Conservation (phyloP, 345 rosid species). For the Salix suchowensis region DNA sequence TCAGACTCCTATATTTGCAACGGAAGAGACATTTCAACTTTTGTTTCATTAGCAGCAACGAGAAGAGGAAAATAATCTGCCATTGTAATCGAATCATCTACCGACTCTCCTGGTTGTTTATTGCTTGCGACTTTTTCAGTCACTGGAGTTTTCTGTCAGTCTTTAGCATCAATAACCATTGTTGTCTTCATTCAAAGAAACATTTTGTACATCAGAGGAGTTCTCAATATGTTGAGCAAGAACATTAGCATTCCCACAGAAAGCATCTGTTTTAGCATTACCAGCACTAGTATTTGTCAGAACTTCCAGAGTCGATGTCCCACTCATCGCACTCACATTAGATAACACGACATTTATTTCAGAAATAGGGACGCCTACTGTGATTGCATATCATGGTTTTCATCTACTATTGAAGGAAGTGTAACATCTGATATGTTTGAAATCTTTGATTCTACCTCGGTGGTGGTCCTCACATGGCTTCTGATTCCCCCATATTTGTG, state of each 20-base stretch:
- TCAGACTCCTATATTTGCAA: conserved; percentile 12
- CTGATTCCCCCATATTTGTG: conserved; percentile 20
- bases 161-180: conserved; percentile 14
- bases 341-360: conserved; percentile 22
- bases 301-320: conserved; percentile 15
- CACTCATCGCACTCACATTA: conserved; percentile 20
- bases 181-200: conserved; percentile 3
- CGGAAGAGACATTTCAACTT: conserved; percentile 12
- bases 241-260: conserved; percentile 6
- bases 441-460: conserved; percentile 17
- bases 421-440: neutral
- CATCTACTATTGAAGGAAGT: conserved; percentile 1
- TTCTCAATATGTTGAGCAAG: conserved; percentile 18
- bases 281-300: conserved; percentile 2
- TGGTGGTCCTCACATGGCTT: conserved; percentile 1
- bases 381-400: conserved; percentile 16
- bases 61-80: conserved; percentile 17
- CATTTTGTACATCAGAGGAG: conserved; percentile 15
- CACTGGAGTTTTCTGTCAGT: conserved; percentile 14
- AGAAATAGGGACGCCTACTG: conserved; percentile 16
- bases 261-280: conserved; percentile 1
- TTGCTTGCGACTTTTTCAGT: conserved; percentile 20
- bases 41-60: neutral
- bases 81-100: conserved; percentile 11
- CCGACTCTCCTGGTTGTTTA: conserved; percentile 25